Percentiles rank a stretch among this genome's conserved stretches.
phyloP scores from a whole-genome alignment of 192 early-diverging fungal species.

The Coemansia sp. region DNA sequence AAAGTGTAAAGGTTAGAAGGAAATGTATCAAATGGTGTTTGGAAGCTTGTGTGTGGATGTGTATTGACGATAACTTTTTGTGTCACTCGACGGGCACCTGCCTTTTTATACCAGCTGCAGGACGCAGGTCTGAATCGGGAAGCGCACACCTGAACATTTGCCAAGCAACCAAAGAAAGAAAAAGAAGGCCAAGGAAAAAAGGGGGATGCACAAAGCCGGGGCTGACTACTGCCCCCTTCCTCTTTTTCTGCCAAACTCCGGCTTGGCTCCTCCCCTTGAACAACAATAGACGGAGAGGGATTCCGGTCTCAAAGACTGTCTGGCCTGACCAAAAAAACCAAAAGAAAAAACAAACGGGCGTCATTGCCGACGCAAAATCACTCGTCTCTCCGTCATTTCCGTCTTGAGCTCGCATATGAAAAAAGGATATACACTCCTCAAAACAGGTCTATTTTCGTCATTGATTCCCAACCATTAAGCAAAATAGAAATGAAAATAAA shows the following conservation, averaged over 20 bases:
- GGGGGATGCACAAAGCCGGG: slow-evolving; percentile 1
- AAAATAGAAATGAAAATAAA: not conserved
- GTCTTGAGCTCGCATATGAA: not conserved
- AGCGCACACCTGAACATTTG: no score
- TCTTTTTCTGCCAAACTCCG: not conserved
- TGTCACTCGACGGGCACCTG: not conserved
- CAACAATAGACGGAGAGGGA: not conserved
- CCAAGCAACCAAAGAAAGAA: not conserved
- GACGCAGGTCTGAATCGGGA: no score
- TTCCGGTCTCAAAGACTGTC: slow-evolving; percentile 3
- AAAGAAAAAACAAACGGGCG: not conserved
- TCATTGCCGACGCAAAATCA: not conserved
- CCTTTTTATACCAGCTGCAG: no score
- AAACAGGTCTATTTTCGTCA: not conserved
- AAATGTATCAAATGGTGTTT: no score
- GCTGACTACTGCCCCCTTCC: no score
- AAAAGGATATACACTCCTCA: not conserved
- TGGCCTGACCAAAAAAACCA: slow-evolving; percentile 2
- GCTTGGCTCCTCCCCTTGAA: slow-evolving; percentile 1
- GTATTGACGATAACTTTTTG: not conserved
- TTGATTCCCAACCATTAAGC: not conserved
- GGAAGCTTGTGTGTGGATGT: no score
- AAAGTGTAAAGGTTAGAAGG: not conserved
- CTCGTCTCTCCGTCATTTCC: not conserved
- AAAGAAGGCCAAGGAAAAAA: slow-evolving; percentile 1